Percentiles rank a stretch among this genome's conserved stretches.
These are phyloP conservation scores for Carex pumila DNA, from an alignment of 176 grass and related monocot species.

Conservation along the genomic window DNA sequence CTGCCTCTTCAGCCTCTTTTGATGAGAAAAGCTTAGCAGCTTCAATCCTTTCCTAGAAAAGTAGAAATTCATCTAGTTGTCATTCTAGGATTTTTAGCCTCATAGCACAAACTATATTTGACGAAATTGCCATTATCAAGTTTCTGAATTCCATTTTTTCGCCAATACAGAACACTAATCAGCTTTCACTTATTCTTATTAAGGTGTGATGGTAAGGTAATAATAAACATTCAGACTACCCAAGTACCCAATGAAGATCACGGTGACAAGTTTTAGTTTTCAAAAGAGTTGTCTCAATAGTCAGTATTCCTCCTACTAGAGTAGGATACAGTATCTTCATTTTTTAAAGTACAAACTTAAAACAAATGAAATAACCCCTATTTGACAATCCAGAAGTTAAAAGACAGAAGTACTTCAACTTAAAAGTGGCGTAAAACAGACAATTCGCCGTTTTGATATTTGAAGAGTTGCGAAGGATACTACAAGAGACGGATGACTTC, in stretches of 20 bases:
- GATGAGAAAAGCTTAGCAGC: constrained; percentile 70
- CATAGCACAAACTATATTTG: not conserved
- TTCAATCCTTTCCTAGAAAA: constrained; percentile 71
- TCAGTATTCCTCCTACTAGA: not conserved
- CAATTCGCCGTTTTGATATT: not conserved
- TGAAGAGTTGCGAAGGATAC: not conserved
- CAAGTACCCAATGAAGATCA: not conserved
- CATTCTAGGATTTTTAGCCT: not conserved
- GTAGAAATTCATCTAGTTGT: constrained; percentile 2
- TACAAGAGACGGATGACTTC: not conserved
- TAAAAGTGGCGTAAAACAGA: not conserved
- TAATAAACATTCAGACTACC: not conserved
- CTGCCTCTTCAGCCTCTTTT: constrained; percentile 89
- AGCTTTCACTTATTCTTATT: not conserved
- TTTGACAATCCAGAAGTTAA: not conserved
- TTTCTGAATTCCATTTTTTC: not conserved
- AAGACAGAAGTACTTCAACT: not conserved
- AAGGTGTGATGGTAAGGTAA: not conserved
- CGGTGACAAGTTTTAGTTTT: not conserved
- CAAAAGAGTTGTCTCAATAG: not conserved
- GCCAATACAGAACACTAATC: not conserved
- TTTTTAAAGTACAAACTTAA: not conserved
- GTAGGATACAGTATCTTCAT: not conserved
- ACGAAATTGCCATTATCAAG: not conserved
- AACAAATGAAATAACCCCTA: not conserved